A percentile compares a stretch with the other conserved stretches of the same genome.
These are phyloP conservation scores for Datura wrightii DNA, from an alignment of 257 asterid genomes.

Conservation along the genomic window DNA sequence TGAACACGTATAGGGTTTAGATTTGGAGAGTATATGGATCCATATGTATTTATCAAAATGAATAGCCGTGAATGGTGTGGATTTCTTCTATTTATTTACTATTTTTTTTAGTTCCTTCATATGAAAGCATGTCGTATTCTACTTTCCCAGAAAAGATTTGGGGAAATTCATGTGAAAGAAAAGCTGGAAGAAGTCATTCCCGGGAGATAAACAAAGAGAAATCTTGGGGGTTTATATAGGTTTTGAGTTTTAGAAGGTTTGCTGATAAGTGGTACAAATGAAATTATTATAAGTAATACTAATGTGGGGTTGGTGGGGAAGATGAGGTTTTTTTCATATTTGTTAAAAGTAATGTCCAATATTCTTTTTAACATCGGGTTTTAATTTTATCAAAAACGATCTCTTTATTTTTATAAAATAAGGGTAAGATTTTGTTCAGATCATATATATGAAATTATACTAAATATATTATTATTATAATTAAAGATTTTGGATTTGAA, in stretches of 20 bases:
- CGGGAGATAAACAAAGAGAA: not conserved
- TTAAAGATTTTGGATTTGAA: too few relatives aligned
- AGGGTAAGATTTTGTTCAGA: too few relatives aligned
- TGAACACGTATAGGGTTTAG: not conserved
- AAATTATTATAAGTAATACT: too few relatives aligned
- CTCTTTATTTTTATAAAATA: too few relatives aligned
- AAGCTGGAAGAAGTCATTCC: not conserved
- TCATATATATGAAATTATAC: too few relatives aligned
- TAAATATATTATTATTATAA: too few relatives aligned
- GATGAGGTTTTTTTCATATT: too few relatives aligned
- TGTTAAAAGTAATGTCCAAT: too few relatives aligned
- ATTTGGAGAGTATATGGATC: not conserved
- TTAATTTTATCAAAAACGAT: too few relatives aligned
- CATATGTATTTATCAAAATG: not conserved
- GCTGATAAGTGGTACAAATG: too few relatives aligned
- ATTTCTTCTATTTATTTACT: not conserved
- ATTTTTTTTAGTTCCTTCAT: not conserved
- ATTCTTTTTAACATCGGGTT: too few relatives aligned
- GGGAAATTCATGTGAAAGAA: not conserved
- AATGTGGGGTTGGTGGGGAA: too few relatives aligned
- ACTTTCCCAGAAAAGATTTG: slow-evolving; percentile 3
- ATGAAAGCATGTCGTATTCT: not conserved
- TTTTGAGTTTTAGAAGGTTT: not conserved
- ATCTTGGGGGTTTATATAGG: slow-evolving; percentile 20
- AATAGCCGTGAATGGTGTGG: not conserved